Percentiles rank a stretch among this genome's conserved stretches.
Conservation (phyloP, 805 yeast genomes). For the Metschnikowia hibisci region DNA sequence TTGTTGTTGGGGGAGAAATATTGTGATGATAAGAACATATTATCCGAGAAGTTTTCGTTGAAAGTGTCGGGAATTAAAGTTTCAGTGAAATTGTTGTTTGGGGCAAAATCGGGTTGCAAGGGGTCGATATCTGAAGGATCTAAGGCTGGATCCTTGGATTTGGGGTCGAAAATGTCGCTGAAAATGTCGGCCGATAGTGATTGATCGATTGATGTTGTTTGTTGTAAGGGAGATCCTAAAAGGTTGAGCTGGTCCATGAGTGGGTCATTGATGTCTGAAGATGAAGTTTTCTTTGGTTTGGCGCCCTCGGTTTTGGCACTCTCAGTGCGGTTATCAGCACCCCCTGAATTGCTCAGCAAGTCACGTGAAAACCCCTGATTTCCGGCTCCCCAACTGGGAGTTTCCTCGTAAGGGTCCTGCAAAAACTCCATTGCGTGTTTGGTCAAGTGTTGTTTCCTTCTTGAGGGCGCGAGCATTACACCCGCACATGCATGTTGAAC, state of each 20-base stretch:
- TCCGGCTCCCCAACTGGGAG: neutral
- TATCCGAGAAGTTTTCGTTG: conserved; percentile 9
- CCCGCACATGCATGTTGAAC: neutral
- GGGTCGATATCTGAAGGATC: conserved; percentile 8
- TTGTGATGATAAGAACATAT: conserved; percentile 32
- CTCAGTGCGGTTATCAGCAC: too few relatives aligned
- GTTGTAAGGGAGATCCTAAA: conserved; percentile 16
- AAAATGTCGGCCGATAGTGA: conserved; percentile 6
- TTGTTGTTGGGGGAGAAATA: conserved; percentile 39
- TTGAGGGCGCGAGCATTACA: neutral
- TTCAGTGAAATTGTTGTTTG: conserved; percentile 1
- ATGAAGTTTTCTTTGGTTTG: too few relatives aligned
- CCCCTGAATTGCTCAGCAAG: too few relatives aligned
- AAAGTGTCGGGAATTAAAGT: too few relatives aligned
- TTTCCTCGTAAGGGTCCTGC: conserved; percentile 11
- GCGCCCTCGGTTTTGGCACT: too few relatives aligned
- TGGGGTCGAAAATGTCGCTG: neutral
- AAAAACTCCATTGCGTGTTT: conserved; percentile 10
- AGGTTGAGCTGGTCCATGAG: conserved; percentile 17
- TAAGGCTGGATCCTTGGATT: conserved; percentile 1
- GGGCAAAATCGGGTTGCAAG: conserved; percentile 14
- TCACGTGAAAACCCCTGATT: too few relatives aligned
- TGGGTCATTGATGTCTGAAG: conserved; percentile 9
- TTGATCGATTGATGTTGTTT: conserved; percentile 7
- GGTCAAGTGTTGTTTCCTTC: neutral